A percentile compares a stretch with the other conserved stretches of the same genome.
phyloP scores from a whole-genome alignment of 1,284 basidiomycete species.

The Cryptococcus hybrid region DNA sequence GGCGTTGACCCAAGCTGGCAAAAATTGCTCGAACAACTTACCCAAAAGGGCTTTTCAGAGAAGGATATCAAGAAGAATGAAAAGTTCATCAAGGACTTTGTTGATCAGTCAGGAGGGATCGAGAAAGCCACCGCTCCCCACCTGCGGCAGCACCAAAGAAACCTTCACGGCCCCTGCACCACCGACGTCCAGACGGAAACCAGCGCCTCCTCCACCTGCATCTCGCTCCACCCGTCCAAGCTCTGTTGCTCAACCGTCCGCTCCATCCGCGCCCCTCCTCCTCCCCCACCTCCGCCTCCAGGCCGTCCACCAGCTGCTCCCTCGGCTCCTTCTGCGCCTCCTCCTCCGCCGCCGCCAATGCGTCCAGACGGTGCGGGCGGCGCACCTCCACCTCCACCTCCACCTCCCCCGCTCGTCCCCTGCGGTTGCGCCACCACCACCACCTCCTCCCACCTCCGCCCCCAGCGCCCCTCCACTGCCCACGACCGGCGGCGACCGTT shows the following conservation, averaged over 20 bases:
- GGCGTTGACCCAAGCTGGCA: constrained; percentile 95
- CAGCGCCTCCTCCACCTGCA: constrained; percentile 51
- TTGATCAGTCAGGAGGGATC: constrained; percentile 59
- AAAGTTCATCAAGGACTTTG: constrained; percentile 85
- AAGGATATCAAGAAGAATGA: constrained; percentile 70
- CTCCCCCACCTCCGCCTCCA: constrained; percentile 24
- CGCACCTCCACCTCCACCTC: constrained; percentile 34
- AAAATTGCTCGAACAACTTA: constrained; percentile 69
- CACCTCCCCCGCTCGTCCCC: constrained; percentile 63
- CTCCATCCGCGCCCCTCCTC: constrained; percentile 42
- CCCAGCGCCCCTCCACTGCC: constrained; percentile 49
- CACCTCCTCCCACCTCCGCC: constrained; percentile 59
- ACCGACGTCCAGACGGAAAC: constrained; percentile 49
- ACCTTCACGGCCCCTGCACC: constrained; percentile 40
- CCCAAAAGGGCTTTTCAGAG: constrained; percentile 65
- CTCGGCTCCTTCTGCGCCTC: constrained; percentile 22
- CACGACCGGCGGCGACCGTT: constrained; percentile 51
- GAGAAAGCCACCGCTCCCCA: constrained; percentile 23
- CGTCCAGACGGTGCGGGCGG: constrained; percentile 11
- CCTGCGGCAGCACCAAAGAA: constrained; percentile 15
- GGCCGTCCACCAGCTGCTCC: constrained; percentile 36
- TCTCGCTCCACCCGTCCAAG: constrained; percentile 42
- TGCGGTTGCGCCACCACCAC: constrained; percentile 76
- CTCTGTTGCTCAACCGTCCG: constrained; percentile 44
- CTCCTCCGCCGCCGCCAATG: constrained; percentile 15